Evolutionary conservation across 805 yeast species (phyloP).

Genomic region (Wickerhamiella vanderwaltii): DNA sequence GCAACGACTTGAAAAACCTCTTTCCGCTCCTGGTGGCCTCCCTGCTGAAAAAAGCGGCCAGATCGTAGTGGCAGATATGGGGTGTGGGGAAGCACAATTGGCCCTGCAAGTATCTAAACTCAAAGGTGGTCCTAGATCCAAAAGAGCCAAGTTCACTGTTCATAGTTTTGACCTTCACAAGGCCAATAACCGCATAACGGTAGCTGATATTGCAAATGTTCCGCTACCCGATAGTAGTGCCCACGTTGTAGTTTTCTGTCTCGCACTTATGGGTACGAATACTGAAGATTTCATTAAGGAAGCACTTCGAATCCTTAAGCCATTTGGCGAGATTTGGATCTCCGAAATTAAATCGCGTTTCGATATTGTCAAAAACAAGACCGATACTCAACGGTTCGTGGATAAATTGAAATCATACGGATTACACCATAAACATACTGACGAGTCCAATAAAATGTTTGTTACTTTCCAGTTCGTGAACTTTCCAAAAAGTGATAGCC

Average conservation of each 20-base stretch:
- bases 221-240: conserved; percentile 73
- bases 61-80: conserved; percentile 93
- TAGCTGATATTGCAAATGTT: conserved; percentile 89
- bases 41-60: conserved; percentile 47
- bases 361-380: conserved; percentile 36
- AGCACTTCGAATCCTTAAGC: conserved; percentile 75
- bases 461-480: conserved; percentile 85
- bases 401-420: conserved; percentile 63
- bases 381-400: conserved; percentile 47
- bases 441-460: conserved; percentile 82
- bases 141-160: conserved; percentile 39
- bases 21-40: conserved; percentile 92
- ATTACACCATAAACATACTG: conserved; percentile 78
- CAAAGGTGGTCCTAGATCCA: conserved; percentile 27
- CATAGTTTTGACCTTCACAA: conserved; percentile 87
- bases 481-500: conserved; percentile 33
- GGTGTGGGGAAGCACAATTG: conserved; percentile 94
- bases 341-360: conserved; percentile 94
- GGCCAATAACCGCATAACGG: conserved; percentile 81
- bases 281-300: conserved; percentile 84
- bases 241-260: conserved; percentile 80
- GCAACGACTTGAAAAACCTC: conserved; percentile 38
- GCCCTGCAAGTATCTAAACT: conserved; percentile 47
- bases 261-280: conserved; percentile 95
- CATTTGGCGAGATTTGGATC: conserved; percentile 92